These are phyloP conservation scores for Ensete ventricosum DNA, from an alignment of 176 grass and related monocot genomes.

Conservation along the genomic window DNA sequence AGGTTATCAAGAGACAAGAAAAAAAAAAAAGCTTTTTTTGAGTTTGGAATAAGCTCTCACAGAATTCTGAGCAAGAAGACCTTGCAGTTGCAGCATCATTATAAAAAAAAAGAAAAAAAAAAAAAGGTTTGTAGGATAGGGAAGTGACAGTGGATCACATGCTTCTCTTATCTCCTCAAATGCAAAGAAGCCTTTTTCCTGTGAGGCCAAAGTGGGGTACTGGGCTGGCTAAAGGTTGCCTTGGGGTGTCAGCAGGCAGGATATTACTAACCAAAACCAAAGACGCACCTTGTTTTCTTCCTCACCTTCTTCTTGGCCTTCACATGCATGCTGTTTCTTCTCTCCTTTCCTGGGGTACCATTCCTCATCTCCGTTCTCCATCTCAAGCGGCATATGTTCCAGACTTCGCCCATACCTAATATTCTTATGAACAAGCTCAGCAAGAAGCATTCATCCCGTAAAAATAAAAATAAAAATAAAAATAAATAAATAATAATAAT, in stretches of 20 bases:
- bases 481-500: too few relatives aligned
- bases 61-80: not conserved
- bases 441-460: not conserved
- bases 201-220: not conserved
- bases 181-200: not conserved
- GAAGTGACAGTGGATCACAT: conserved; percentile 14
- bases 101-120: not conserved
- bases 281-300: conserved; percentile 10
- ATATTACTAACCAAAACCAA: conserved; percentile 7
- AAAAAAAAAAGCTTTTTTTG: not conserved
- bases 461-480: too few relatives aligned
- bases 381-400: not conserved
- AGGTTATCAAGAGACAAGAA: not conserved
- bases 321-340: not conserved
- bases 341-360: not conserved
- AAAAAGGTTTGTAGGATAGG: not conserved
- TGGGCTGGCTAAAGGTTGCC: not conserved
- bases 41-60: not conserved
- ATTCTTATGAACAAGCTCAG: not conserved
- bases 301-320: not conserved
- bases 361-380: not conserved
- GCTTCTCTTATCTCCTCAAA: conserved; percentile 3
- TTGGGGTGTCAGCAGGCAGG: conserved; percentile 2
- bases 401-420: too few relatives aligned
- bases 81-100: not conserved